Percentiles rank a stretch among this genome's conserved stretches.
Evolutionary conservation across 78 protist genomes (phyloP).

Genomic region (Dictyostelium firmibasis): DNA sequence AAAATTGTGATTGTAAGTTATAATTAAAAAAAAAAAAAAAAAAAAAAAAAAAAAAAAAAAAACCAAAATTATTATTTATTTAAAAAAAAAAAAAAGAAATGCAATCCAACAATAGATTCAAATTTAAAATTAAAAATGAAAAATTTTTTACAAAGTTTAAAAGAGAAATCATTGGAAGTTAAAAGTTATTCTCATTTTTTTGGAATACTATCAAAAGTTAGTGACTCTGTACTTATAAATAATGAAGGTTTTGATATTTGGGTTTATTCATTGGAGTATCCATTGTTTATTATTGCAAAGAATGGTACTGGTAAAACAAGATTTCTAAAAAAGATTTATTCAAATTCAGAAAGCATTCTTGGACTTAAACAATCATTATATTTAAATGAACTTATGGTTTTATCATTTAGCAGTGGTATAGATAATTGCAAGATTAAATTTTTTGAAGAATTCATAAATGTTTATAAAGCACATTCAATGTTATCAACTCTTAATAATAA

Average conservation of each 20-base stretch:
- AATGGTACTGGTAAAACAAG: neutral
- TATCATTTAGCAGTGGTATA: neutral
- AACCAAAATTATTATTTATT: too few species aligned
- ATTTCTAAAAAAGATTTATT: neutral
- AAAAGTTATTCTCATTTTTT: too few species aligned
- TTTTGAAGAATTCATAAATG: neutral
- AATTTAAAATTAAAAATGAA: neutral
- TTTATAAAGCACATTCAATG: neutral
- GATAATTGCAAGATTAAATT: neutral
- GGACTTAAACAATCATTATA: neutral
- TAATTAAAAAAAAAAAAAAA: too few species aligned
- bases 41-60: too few species aligned
- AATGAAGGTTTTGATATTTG: neutral
- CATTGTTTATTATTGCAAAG: neutral
- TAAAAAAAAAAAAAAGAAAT: neutral
- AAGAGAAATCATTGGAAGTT: neutral
- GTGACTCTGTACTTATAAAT: neutral
- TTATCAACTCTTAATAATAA: neutral
- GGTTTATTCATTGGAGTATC: neutral
- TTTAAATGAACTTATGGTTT: neutral
- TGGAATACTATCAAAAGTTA: neutral
- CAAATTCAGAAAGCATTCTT: neutral
- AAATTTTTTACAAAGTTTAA: too few species aligned
- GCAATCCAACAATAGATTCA: neutral
- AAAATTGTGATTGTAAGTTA: neutral